Evolutionary conservation across 352 stramenopile species (phyloP), one percentile per base, ranked within the genome.

Genomic region (Peronospora tabacina): DNA sequence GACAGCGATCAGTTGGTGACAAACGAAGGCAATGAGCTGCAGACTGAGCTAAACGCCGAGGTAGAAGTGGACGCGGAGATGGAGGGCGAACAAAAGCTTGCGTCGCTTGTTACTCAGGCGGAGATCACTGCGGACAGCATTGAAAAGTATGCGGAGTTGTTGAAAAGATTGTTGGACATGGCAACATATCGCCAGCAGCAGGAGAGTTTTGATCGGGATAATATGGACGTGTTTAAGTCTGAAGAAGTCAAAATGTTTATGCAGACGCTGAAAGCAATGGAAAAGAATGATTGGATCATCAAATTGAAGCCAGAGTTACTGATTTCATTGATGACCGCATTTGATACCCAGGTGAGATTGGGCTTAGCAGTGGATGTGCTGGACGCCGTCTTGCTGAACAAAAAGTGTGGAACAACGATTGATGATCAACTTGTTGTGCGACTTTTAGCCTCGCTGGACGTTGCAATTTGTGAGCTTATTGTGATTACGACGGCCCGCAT

Each of bases 401-500:
- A 26, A 30, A n/a, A 54, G 12, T 24, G 40, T 32, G 28, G 28
- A 13, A 54, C 33, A 17, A 43, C 35, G 28, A 29, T 58, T 33
- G 43, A 69, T 48, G 24, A 51, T 43, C 33, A 9, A 44, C 30
- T 63, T 11, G 42, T 65, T 45, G 26, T 1, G 11, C 34, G 47
- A 17, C 58, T 68, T 10, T 17, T 60, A 38, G 26, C 50, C 13
- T 77, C 71, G 4, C 52, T 94, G 26, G 81, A 92, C 58, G 61
- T 84, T 9, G 76, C 64, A 0, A 82, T 87, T 37, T 90, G 74
- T 30, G 70, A 85, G 52, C 61, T 94, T 1, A 63, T 86, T 13
- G 40, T 94, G 32, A 87, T 91, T 58, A 73, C 77, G 7, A 78
- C 80, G 9, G 61, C 60, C 4, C 61, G 78, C 7, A 80, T 91